phyloP scores from a whole-genome alignment of 768 basidiomycete genomes.

The Tulasnella sp. region DNA sequence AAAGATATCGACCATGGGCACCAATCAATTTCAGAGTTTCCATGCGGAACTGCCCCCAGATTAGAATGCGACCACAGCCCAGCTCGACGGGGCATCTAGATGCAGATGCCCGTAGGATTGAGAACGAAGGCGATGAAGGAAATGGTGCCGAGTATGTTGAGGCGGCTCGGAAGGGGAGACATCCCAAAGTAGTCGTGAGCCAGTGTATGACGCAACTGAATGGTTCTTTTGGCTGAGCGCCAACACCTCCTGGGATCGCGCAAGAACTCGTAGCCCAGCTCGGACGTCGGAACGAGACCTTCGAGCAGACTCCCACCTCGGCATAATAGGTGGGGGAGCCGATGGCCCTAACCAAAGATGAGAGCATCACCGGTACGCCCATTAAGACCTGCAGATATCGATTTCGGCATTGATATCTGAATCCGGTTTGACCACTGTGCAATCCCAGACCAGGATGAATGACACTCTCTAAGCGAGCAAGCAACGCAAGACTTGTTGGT shows the following conservation, averaged over 20 bases:
- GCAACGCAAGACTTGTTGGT: conserved; percentile 55
- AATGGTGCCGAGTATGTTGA: conserved; percentile 77
- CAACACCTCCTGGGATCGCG: conserved; percentile 55
- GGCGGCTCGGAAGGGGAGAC: conserved; percentile 42
- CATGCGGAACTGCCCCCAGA: conserved; percentile 46
- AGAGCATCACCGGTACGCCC: conserved; percentile 53
- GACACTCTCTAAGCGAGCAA: conserved; percentile 45
- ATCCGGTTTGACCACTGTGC: conserved; percentile 41
- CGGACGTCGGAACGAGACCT: conserved; percentile 43
- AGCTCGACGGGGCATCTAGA: conserved; percentile 54
- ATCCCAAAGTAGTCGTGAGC: conserved; percentile 66
- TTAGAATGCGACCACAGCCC: conserved; percentile 41
- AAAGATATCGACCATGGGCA: conserved; percentile 45
- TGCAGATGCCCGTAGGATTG: conserved; percentile 62
- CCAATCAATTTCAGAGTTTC: conserved; percentile 60
- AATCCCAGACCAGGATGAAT: conserved; percentile 29
- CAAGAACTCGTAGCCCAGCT: conserved; percentile 81
- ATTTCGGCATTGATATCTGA: conserved; percentile 29
- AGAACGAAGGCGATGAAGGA: conserved; percentile 51
- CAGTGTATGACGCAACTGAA: too few species aligned
- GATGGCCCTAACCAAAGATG: conserved; percentile 58
- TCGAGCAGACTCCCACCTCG: conserved; percentile 48
- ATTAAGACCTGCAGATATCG: conserved; percentile 25
- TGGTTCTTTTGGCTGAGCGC: background rate
- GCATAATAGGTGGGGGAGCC: conserved; percentile 58